Percentiles rank a stretch among this genome's conserved stretches.
phyloP scores from a whole-genome alignment of 2,329 filamentous ascomycete species.

The Passalora sequoiae region DNA sequence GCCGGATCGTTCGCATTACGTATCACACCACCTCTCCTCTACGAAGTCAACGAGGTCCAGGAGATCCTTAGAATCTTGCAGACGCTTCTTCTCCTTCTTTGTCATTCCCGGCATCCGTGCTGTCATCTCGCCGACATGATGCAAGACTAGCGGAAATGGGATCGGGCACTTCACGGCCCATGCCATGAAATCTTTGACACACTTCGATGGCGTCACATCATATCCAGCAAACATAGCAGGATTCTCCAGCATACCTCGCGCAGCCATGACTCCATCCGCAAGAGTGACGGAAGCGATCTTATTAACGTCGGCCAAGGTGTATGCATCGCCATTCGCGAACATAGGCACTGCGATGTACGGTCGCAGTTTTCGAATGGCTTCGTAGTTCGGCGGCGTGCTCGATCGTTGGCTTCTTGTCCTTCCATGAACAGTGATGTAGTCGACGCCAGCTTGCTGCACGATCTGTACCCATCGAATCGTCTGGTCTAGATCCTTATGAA shows the following conservation, averaged over 20 bases:
- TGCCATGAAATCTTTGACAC: constrained; percentile 58
- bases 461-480: constrained; percentile 59
- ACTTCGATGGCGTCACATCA: constrained; percentile 56
- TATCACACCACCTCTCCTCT: constrained; percentile 29
- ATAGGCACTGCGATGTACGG: constrained; percentile 54
- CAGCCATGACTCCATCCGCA: constrained; percentile 60
- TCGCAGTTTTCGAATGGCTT: constrained; percentile 55
- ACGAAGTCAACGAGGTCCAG: constrained; percentile 34
- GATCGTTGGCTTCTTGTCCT: constrained; percentile 59
- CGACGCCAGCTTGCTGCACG: constrained; percentile 56
- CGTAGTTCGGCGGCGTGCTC: constrained; percentile 56
- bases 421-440: constrained; percentile 67
- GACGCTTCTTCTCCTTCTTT: constrained; percentile 27
- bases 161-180: constrained; percentile 53
- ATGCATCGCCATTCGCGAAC: constrained; percentile 65
- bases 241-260: constrained; percentile 62
- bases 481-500: constrained; percentile 56
- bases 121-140: constrained; percentile 66
- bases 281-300: constrained; percentile 31
- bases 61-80: constrained; percentile 31
- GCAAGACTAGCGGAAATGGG: constrained; percentile 58
- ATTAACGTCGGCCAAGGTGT: constrained; percentile 45
- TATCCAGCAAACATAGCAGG: constrained; percentile 60
- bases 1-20: no score
- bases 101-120: constrained; percentile 53